A percentile compares a stretch with the other conserved stretches of the same genome.
These are phyloP conservation scores for Toxicodendron radicans DNA, from an alignment of 345 rosid genomes.

Conservation along the genomic window DNA sequence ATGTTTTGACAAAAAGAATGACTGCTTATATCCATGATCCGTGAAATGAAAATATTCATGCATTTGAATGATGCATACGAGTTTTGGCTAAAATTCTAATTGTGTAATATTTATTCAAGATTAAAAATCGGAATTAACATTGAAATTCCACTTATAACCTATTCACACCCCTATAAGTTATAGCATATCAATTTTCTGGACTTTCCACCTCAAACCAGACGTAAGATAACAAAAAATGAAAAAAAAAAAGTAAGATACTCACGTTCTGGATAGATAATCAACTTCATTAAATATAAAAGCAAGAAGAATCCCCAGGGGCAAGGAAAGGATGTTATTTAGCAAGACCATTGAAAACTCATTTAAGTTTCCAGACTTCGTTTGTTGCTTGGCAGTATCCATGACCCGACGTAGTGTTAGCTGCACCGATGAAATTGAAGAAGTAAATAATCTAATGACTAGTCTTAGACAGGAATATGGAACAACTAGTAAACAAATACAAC, in stretches of 20 bases:
- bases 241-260: slow-evolving; percentile 29
- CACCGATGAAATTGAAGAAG: slow-evolving; percentile 30
- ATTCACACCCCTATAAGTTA: no score
- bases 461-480: not conserved
- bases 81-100: not conserved
- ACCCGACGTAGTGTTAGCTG: slow-evolving; percentile 90
- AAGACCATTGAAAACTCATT: slow-evolving; percentile 97
- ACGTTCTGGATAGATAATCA: slow-evolving; percentile 79
- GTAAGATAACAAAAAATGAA: slow-evolving; percentile 7
- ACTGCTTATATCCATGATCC: no score
- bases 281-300: slow-evolving; percentile 76
- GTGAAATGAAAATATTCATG: not conserved
- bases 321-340: slow-evolving; percentile 87
- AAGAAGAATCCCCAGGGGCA: slow-evolving; percentile 84
- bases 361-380: slow-evolving; percentile 83
- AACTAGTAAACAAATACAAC: slow-evolving; percentile 1
- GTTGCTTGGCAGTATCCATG: slow-evolving; percentile 97
- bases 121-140: no score
- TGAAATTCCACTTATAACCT: no score
- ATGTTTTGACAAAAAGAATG: not conserved
- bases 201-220: no score
- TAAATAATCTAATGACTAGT: slow-evolving; percentile 15
- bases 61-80: not conserved
- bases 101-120: no score
- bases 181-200: no score